Conservation (phyloP, 768 basidiomycete species). For the Flagelloscypha sp. region DNA sequence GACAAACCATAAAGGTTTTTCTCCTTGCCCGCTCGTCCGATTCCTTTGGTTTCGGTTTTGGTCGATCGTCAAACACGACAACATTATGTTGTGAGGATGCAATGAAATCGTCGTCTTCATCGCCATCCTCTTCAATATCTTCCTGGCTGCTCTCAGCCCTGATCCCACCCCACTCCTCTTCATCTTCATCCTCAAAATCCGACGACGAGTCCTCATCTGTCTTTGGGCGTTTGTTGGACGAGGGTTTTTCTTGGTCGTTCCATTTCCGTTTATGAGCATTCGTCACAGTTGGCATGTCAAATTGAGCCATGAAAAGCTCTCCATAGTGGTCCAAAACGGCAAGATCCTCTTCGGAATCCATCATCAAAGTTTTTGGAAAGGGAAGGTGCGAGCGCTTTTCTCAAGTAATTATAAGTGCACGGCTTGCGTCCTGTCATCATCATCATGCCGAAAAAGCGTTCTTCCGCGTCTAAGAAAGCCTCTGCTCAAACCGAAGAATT, state of each 20-base stretch:
- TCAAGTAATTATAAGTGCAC: too few relatives aligned
- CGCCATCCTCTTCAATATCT: slow-evolving; percentile 38
- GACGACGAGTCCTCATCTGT: slow-evolving; percentile 7
- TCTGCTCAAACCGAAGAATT: too few relatives aligned
- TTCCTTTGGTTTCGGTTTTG: slow-evolving; percentile 14
- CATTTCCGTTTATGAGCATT: slow-evolving; percentile 18
- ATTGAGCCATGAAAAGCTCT: slow-evolving; percentile 39
- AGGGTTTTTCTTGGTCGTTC: slow-evolving; percentile 8
- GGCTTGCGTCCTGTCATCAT: neutral
- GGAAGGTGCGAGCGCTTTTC: too few relatives aligned
- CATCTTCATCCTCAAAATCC: slow-evolving; percentile 16
- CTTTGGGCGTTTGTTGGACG: slow-evolving; percentile 6
- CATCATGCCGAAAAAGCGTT: neutral
- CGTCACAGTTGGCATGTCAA: slow-evolving; percentile 10
- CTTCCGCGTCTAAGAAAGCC: too few relatives aligned
- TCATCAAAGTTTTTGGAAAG: too few relatives aligned
- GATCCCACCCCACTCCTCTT: slow-evolving; percentile 36
- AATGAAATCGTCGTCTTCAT: slow-evolving; percentile 31
- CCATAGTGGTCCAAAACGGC: slow-evolving; percentile 39
- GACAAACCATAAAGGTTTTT: slow-evolving; percentile 70
- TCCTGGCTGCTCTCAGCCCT: too few relatives aligned
- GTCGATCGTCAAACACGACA: slow-evolving; percentile 45
- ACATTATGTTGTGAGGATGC: slow-evolving; percentile 31
- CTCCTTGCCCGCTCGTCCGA: slow-evolving; percentile 17
- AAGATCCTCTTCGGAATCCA: slow-evolving; percentile 28